These are phyloP conservation scores for Helminthosporium solani DNA, from an alignment of 2,329 filamentous ascomycete genomes.

Conservation along the genomic window DNA sequence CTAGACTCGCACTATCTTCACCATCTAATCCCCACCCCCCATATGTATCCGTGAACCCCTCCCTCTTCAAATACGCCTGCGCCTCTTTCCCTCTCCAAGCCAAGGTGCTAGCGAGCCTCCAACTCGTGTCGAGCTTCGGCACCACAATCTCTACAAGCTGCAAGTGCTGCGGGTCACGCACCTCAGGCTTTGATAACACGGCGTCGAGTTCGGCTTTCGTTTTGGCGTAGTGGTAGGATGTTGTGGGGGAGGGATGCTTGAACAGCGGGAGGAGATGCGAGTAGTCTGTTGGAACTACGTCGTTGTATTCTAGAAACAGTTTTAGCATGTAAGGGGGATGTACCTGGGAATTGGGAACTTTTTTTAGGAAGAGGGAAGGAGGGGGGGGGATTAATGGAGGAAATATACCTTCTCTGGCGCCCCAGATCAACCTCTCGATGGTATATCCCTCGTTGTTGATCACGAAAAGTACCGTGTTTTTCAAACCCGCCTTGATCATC, in stretches of 20 bases:
- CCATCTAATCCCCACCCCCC: slow-evolving; percentile 33
- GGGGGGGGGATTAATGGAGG: slow-evolving; percentile 3
- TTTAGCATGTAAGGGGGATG: slow-evolving; percentile 3
- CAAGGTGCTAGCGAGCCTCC: slow-evolving; percentile 38
- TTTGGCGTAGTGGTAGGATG: slow-evolving; percentile 39
- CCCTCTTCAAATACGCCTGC: slow-evolving; percentile 40
- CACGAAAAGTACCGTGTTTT: slow-evolving; percentile 44
- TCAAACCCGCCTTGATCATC: slow-evolving; percentile 52
- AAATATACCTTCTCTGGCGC: slow-evolving; percentile 36
- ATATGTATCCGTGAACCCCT: slow-evolving; percentile 43
- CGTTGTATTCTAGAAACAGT: slow-evolving; percentile 36
- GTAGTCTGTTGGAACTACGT: slow-evolving; percentile 44
- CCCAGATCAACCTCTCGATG: slow-evolving; percentile 51
- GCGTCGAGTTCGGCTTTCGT: slow-evolving; percentile 43
- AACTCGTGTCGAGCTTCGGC: slow-evolving; percentile 44
- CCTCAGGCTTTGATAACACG: slow-evolving; percentile 31
- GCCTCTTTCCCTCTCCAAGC: slow-evolving; percentile 38
- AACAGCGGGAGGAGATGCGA: slow-evolving; percentile 45
- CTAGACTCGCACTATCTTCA: not conserved
- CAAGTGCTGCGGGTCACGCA: slow-evolving; percentile 34
- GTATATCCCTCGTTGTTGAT: slow-evolving; percentile 53
- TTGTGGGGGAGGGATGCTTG: slow-evolving; percentile 31
- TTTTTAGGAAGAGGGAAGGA: no score
- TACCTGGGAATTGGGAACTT: no score
- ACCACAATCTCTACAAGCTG: slow-evolving; percentile 48